Conservation (phyloP, 140 eudicot species). For the Anethum foeniculum region DNA sequence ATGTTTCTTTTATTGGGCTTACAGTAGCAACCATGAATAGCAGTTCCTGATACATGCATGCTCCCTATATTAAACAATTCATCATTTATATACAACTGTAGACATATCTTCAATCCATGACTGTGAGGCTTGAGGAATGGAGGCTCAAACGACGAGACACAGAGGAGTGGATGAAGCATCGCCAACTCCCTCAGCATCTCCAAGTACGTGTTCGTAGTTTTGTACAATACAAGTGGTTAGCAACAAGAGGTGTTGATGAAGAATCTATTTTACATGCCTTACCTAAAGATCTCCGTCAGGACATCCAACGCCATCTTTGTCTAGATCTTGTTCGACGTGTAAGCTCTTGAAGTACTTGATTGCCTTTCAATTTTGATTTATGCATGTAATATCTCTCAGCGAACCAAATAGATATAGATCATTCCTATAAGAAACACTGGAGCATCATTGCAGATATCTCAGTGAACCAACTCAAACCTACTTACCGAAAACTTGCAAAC, state of each 20-base stretch:
- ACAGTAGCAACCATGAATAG: neutral
- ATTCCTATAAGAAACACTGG: neutral
- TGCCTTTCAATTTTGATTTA: neutral
- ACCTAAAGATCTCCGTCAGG: slow-evolving; percentile 81
- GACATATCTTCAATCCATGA: slow-evolving; percentile 83
- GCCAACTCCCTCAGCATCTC: slow-evolving; percentile 60
- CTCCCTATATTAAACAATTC: neutral
- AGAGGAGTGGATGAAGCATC: slow-evolving; percentile 93
- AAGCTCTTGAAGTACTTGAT: slow-evolving; percentile 21
- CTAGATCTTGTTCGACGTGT: slow-evolving; percentile 90
- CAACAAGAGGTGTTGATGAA: slow-evolving; percentile 90
- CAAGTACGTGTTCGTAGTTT: slow-evolving; percentile 74
- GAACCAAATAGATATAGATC: no score
- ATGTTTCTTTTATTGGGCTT: neutral
- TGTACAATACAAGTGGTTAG: slow-evolving; percentile 78
- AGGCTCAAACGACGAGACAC: slow-evolving; percentile 81
- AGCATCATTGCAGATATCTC: neutral
- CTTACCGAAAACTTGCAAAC: neutral
- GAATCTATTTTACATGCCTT: slow-evolving; percentile 61
- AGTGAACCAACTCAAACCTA: neutral
- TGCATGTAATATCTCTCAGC: neutral
- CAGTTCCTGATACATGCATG: neutral
- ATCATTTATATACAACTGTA: slow-evolving; percentile 15
- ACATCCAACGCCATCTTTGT: slow-evolving; percentile 81
- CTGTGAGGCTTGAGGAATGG: slow-evolving; percentile 97